Evolutionary conservation across 257 asterid species (phyloP), one percentile per base, ranked within the genome.

Genomic region (Fraxinus cuspidata): DNA sequence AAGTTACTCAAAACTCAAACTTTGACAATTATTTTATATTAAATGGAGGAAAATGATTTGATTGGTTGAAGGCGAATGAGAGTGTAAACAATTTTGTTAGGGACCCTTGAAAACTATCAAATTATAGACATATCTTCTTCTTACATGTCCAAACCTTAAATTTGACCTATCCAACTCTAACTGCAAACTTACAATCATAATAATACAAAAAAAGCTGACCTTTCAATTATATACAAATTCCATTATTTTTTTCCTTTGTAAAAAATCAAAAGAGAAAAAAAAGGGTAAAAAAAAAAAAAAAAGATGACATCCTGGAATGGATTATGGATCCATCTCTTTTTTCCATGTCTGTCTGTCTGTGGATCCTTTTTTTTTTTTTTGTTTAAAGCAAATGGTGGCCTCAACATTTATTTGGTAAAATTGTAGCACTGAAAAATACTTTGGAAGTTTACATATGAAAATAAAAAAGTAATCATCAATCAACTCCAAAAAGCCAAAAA

Each of bases 121-220:
- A 73, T 69, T 78, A 66, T 71, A 23, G 65, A 63, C 69, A 80
- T 82, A 76, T 85, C 80, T 80, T 75, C 76, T 75, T 49, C 80
- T 40, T 64, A 25, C 28, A 63, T 77, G 12, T 3, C 78, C 83
- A 70, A 58, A 72, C 83, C 75, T 80, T 78, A 80, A 42, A 65
- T 42, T 73, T 70, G 73, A 77, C 78, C 49, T 66, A 74, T 51
- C 81, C 56, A 19, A 76, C 15, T 9, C 12, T 19, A 7, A 83
- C 81, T 77, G 38, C 80, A 78, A 75, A 80, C 85, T 81, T 83
- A 78, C 88, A 74, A 71, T 80, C 70, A 77, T 81, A 79, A 82
- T 27, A 72, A 5, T 82, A 83, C 86, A 83, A 75, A 10, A 32
- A 7, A 25, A 53, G 77, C 74, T 79, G 84, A 42, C 51, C 51